Evolutionary conservation across 1,139 yeast species (phyloP).

Genomic region (Scheffersomyces titani): DNA sequence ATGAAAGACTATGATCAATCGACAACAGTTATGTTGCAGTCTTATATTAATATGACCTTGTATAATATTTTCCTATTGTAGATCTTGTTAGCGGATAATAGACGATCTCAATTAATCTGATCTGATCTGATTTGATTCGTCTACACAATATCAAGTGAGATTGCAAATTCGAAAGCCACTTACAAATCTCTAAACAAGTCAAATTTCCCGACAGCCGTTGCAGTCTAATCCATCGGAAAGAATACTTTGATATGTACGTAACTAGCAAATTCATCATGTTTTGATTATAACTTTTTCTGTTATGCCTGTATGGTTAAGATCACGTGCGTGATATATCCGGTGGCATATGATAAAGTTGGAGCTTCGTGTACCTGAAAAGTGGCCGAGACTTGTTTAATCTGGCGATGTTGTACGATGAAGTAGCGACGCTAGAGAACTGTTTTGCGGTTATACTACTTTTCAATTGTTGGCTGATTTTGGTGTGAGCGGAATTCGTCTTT

Average conservation of each 20-base stretch:
- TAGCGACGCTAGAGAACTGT: too few species aligned
- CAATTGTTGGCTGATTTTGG: too few species aligned
- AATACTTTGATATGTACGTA: neutral
- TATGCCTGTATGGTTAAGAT: neutral
- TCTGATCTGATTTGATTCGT: neutral
- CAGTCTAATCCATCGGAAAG: neutral
- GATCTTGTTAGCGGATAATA: neutral
- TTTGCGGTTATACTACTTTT: too few species aligned
- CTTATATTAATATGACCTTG: neutral
- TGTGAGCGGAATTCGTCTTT: too few species aligned
- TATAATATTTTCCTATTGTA: neutral
- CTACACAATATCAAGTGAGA: neutral
- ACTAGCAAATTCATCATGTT: neutral
- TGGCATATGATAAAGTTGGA: neutral
- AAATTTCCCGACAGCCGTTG: neutral
- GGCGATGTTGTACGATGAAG: too few species aligned
- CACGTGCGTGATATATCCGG: neutral
- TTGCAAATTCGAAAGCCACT: neutral
- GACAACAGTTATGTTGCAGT: neutral
- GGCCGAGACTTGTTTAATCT: neutral
- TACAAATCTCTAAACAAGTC: neutral
- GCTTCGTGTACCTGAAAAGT: neutral
- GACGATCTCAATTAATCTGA: neutral
- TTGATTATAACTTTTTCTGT: neutral
- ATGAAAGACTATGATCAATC: neutral